Evolutionary conservation across 768 basidiomycete species (phyloP).

Genomic region (Lactifluus piperatus): DNA sequence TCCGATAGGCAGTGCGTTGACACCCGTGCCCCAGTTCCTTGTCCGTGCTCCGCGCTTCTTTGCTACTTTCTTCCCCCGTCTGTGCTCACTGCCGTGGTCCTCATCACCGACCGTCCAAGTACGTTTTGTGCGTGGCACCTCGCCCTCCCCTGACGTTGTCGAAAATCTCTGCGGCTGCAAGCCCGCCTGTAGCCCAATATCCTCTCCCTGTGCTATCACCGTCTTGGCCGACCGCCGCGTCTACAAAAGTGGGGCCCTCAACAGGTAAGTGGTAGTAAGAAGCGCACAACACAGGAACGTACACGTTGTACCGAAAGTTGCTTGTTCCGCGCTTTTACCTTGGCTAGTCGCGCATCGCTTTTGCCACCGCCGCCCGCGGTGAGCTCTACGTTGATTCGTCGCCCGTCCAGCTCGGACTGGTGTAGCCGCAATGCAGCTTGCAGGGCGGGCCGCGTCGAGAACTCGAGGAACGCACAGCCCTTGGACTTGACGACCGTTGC

Average conservation of each 20-base stretch:
- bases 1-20: slow-evolving; percentile 77
- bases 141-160: slow-evolving; percentile 57
- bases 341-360: slow-evolving; percentile 52
- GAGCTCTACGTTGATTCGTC: slow-evolving; percentile 87
- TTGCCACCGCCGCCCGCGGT: slow-evolving; percentile 95
- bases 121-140: slow-evolving; percentile 39
- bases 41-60: slow-evolving; percentile 31
- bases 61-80: slow-evolving; percentile 41
- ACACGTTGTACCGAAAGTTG: slow-evolving; percentile 63
- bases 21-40: slow-evolving; percentile 60
- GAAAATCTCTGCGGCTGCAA: slow-evolving; percentile 61
- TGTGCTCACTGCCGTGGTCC: slow-evolving; percentile 38
- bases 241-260: slow-evolving; percentile 28
- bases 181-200: slow-evolving; percentile 17
- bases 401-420: slow-evolving; percentile 74
- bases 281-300: slow-evolving; percentile 23
- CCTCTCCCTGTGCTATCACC: slow-evolving; percentile 20
- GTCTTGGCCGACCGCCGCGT: slow-evolving; percentile 42
- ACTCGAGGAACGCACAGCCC: slow-evolving; percentile 94
- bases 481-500: slow-evolving; percentile 62
- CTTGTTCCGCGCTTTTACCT: slow-evolving; percentile 68
- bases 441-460: slow-evolving; percentile 59
- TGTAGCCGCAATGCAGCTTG: slow-evolving; percentile 87
- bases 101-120: slow-evolving; percentile 67
- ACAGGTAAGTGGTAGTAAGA: neutral